Evolutionary conservation across 2,329 filamentous ascomycete species (phyloP).

Genomic region (Cladophialophora bantiana): DNA sequence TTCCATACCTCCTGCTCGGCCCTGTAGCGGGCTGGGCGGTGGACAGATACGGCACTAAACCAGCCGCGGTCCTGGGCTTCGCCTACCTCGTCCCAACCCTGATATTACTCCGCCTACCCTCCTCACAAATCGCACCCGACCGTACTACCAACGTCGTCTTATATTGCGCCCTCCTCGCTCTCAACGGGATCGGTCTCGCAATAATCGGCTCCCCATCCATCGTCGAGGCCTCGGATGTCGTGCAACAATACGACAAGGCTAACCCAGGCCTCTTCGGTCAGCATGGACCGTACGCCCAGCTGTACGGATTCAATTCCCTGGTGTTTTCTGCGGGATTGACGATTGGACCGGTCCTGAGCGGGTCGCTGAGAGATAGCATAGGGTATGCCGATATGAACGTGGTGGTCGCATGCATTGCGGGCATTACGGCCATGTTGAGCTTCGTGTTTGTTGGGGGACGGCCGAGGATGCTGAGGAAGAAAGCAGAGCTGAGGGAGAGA

Average conservation of each 20-base stretch:
- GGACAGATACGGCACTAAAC: conserved; percentile 51
- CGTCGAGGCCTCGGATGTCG: conserved; percentile 63
- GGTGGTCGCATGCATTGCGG: conserved; percentile 35
- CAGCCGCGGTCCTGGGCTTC: conserved; percentile 42
- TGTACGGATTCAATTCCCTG: conserved; percentile 71
- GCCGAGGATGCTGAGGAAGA: conserved; percentile 24
- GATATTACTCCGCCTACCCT: conserved; percentile 40
- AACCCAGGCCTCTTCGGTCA: conserved; percentile 64
- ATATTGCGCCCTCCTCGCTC: conserved; percentile 54
- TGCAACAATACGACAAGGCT: conserved; percentile 62
- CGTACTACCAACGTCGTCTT: conserved; percentile 48
- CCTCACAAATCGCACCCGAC: conserved; percentile 44
- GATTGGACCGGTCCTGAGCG: conserved; percentile 60
- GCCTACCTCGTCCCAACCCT: conserved; percentile 38
- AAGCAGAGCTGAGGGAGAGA: conserved; percentile 1
- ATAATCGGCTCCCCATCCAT: conserved; percentile 62
- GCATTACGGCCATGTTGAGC: conserved; percentile 35
- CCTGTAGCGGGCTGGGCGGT: conserved; percentile 48
- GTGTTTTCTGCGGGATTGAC: conserved; percentile 67
- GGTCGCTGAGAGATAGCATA: conserved; percentile 33
- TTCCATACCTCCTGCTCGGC: conserved; percentile 43
- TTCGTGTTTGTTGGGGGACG: conserved; percentile 37
- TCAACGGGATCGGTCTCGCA: conserved; percentile 61
- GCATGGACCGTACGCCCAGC: conserved; percentile 68
- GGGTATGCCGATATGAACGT: conserved; percentile 40